Base-by-base conservation (phyloP, 352 stramenopile species). In the Pythium apleroticum region DNA sequence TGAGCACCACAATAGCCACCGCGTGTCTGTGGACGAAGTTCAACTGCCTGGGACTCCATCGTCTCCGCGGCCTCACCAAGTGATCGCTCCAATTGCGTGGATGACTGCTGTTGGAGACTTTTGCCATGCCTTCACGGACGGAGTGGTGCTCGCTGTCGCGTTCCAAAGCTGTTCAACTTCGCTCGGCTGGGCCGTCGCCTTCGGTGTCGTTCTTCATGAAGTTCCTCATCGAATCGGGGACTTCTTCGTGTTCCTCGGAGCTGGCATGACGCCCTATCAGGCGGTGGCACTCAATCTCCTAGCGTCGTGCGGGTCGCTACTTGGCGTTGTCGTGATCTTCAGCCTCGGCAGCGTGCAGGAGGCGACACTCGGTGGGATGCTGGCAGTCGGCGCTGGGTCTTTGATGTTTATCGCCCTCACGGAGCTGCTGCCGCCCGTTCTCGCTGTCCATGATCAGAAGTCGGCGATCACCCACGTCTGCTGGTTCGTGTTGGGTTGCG, bases 241-340 rank as follows among this genome's bases (percentile, higher is more conserved):
- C 52, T 69, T 68, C n/a, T 76, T 76, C 37, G 60, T 76, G 31
- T 76, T 76, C 46, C 39, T 76, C n/a, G 63, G 63, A 15, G 69
- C 69, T 15, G 69, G 69, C 17, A 76, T 76, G 69, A 19, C 54
- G 9, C 25, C 65, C 24, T 24, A 31, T 5, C 65, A 76, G 60
- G 69, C 69, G 22, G 35, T 76, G 4, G 48, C 20, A 6, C 27
- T 76, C 22, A 76, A 73, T 24, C 59, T 76, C 10, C 0, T 72
- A 1, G 69, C 69, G 35, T 76, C 69, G 33, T 52, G 69, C 1
- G 69, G 48, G 17, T 73, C 69, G 19, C 43, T 76, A 0, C 19
- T 67, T 9, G 69, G 59, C 1, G 69, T 73, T 9, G 4, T 70
- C 35, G 57, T 71, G 31, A 28, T 76, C 5, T 49, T 73, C 8